Base-by-base conservation (phyloP, 1,139 yeast species). In the Kodamaea plutei region DNA sequence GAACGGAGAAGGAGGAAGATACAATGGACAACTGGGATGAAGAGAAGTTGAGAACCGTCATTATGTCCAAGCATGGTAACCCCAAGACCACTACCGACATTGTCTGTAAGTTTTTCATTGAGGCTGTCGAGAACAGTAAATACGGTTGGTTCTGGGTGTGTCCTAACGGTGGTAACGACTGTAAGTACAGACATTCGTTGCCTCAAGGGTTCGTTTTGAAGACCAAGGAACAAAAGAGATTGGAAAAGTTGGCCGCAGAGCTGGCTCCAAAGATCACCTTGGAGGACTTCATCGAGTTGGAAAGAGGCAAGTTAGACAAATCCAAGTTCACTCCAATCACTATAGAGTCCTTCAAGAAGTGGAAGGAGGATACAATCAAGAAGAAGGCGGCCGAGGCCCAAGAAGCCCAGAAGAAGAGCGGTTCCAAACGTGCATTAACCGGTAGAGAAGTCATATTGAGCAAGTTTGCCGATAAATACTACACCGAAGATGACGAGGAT, bases 141-240 rank as follows among this genome's bases (percentile, higher is more conserved):
- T 91, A 93, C 55, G 98, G 99, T 48, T 91, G 98, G 98, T 89
- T 91, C 61, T 91, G 98, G 99, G 74, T 76, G 19, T 91, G 99
- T 66, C 99, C 98, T 21, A 85, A 85, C 48, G 91, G 91, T 24
- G 96, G 96, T 41, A 79, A 82, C 45, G 82, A 77, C 35, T 93
- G 99, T 75, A 91, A 83, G 68, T 93, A 93, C 66, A 79, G 76
- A 58, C 99, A 93, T 61, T 83, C 97, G n/a, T 71, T 93, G 48
- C 99, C 99, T 25, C 88, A 93, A 27, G 99, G 98, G 2, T 93
- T 88, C 58, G 94, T 87, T 33, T 75, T 93, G 62, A 93, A 91
- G 70, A 91, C 98, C 28, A 89, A 88, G 61, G 98, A 91, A 57
- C 96, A 93, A 58, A 82, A 84, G 70, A 76, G 89, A 52, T 64